A percentile compares a stretch with the other conserved stretches of the same genome.
Conservation (phyloP, 257 asterid species). For the Solanum boliviense region DNA sequence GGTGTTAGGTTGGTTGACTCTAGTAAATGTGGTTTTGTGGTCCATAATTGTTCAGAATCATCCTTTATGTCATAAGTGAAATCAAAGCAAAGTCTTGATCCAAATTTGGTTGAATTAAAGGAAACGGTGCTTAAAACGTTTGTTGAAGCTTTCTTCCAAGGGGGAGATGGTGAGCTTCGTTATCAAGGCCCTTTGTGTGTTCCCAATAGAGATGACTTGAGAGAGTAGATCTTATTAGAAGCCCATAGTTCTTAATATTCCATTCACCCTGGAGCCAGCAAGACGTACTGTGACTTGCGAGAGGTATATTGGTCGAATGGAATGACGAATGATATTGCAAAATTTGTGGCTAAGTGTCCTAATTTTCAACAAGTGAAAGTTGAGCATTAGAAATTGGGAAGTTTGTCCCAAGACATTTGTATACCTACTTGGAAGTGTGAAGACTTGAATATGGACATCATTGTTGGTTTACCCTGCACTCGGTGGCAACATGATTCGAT, state of each 20-base stretch:
- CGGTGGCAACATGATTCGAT: too few species aligned
- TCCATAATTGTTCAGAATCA: neutral
- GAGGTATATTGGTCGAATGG: neutral
- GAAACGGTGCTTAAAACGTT: neutral
- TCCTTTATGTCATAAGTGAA: neutral
- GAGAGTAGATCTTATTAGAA: neutral
- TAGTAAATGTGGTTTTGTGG: neutral
- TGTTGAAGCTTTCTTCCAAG: neutral
- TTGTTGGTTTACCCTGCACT: neutral
- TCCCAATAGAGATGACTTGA: neutral
- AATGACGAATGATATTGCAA: neutral
- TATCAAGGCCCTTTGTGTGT: neutral
- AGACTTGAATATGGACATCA: neutral
- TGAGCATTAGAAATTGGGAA: neutral
- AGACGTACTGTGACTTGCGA: neutral
- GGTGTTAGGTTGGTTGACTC: neutral
- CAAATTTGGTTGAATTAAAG: neutral
- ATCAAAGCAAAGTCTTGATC: neutral
- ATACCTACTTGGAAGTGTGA: neutral
- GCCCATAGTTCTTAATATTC: too few species aligned
- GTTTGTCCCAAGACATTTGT: neutral
- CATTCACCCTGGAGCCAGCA: too few species aligned
- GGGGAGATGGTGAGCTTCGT: neutral
- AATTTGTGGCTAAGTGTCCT: neutral
- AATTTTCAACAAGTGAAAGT: neutral